Evolutionary conservation across 2,329 filamentous ascomycete genomes (phyloP).

Genomic region (Hirsutella minnesotensis): DNA sequence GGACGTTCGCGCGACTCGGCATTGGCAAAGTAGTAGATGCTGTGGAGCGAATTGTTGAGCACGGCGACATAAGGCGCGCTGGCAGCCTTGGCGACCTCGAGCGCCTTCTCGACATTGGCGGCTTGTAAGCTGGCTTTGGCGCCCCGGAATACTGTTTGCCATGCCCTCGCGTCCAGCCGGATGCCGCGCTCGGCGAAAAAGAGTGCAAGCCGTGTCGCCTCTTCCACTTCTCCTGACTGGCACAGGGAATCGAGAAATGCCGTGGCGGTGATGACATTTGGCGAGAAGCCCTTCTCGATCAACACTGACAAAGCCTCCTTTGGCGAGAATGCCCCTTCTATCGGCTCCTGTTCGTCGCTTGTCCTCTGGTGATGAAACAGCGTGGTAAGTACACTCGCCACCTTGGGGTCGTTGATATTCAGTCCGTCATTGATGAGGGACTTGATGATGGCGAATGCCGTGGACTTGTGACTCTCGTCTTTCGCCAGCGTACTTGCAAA

Average conservation of each 20-base stretch:
- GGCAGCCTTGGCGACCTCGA: slow-evolving; percentile 35
- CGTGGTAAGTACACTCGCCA: slow-evolving; percentile 45
- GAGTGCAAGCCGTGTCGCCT: slow-evolving; percentile 21
- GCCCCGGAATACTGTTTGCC: slow-evolving; percentile 57
- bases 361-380: slow-evolving; percentile 33
- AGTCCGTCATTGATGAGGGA: slow-evolving; percentile 23
- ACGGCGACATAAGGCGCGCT: slow-evolving; percentile 24
- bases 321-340: slow-evolving; percentile 14
- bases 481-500: slow-evolving; percentile 34
- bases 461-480: slow-evolving; percentile 24
- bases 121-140: slow-evolving; percentile 48
- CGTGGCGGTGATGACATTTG: slow-evolving; percentile 53
- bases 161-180: slow-evolving; percentile 53
- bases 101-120: slow-evolving; percentile 30
- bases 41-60: slow-evolving; percentile 31
- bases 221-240: slow-evolving; percentile 28
- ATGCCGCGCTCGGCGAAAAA: slow-evolving; percentile 31
- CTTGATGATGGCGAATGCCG: slow-evolving; percentile 29
- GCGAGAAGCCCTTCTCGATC: slow-evolving; percentile 45
- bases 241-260: slow-evolving; percentile 62
- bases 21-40: slow-evolving; percentile 32
- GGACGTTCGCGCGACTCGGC: slow-evolving; percentile 23
- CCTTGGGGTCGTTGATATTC: slow-evolving; percentile 32
- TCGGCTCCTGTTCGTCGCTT: slow-evolving; percentile 9
- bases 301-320: slow-evolving; percentile 27